Conservation (phyloP, 257 asterid species). For the Gynochthodes officinalis region DNA sequence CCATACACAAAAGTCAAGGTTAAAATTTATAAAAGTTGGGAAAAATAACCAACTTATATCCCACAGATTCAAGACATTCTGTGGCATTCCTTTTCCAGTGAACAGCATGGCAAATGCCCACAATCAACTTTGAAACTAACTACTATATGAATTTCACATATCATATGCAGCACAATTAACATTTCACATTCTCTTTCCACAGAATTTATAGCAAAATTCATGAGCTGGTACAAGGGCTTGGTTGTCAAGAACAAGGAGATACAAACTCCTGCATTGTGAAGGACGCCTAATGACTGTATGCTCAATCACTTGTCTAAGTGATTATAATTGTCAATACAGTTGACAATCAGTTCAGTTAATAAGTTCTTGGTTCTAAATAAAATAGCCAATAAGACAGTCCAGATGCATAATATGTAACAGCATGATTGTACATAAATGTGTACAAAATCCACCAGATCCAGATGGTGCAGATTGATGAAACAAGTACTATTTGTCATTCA, state of each 20-base stretch:
- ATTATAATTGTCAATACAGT: constrained; percentile 11
- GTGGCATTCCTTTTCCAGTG: background rate
- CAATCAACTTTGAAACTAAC: background rate
- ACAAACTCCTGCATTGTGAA: constrained; percentile 6
- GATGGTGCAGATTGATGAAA: background rate
- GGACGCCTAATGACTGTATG: background rate
- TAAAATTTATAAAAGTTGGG: background rate
- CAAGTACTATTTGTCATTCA: background rate
- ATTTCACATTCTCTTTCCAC: constrained; percentile 21
- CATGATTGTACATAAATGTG: background rate
- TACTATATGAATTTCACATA: background rate
- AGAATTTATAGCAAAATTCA: constrained; percentile 62
- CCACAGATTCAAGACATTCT: background rate
- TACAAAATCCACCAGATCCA: constrained; percentile 2
- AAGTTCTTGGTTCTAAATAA: constrained; percentile 6
- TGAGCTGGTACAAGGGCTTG: constrained; percentile 41
- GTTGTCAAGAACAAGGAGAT: constrained; percentile 26
- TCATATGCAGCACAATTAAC: background rate
- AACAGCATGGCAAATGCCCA: background rate
- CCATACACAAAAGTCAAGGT: background rate
- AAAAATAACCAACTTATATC: background rate
- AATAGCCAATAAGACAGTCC: constrained; percentile 4
- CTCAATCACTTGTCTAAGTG: background rate
- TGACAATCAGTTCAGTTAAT: background rate
- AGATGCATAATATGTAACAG: background rate